Base-by-base conservation (phyloP, 148 eudicot species). In the Heliosperma pusillum region DNA sequence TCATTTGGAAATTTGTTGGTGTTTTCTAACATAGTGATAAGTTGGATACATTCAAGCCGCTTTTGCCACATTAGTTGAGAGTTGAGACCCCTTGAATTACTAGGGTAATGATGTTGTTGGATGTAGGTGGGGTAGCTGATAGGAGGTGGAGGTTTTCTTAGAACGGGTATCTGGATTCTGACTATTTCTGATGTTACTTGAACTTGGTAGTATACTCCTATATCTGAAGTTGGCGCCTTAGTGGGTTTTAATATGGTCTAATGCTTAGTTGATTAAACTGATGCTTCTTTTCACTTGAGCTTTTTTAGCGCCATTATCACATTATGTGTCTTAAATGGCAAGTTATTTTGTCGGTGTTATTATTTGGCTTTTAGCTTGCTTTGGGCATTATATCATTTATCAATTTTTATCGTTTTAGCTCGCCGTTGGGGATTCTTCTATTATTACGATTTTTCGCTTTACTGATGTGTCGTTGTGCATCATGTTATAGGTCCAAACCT, bases 401-500 rank as follows among this genome's bases (percentile, higher is more conserved):
- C 53, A 0, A 1, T 11, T 47, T n/a, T 15, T 47, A 47, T 47
- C 53, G 17, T 60, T 24, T n/a, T 60, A n/a, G 61, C 61, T 61
- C 19, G 40, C 19, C 11, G 10, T 11, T 20, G 25, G 15, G n/a
- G 30, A 10, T 10, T 15, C 29, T n/a, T n/a, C n/a, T 24, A 11
- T 52, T 0, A 2, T 50, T 15, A 47, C 17, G 0, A 45, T 10
- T 10, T 58, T 1, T 24, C 63, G 30, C 30, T 69, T 17, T 21
- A 6, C 67, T 55, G 22, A 70, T 25, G 13, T 47, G 70, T 21
- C 26, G 3, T 27, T 55, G 7, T 29, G 65, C 10, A 4, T 10
- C 10, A 21, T 77, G 62, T 33, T 47, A 25, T 59, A 92, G 92
- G 97, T 65, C 97, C 97, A 67, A 89, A 91, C 79, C 84, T 91